phyloP scores from a whole-genome alignment of 1,284 basidiomycete genomes.

The Trichosporon ovoides region DNA sequence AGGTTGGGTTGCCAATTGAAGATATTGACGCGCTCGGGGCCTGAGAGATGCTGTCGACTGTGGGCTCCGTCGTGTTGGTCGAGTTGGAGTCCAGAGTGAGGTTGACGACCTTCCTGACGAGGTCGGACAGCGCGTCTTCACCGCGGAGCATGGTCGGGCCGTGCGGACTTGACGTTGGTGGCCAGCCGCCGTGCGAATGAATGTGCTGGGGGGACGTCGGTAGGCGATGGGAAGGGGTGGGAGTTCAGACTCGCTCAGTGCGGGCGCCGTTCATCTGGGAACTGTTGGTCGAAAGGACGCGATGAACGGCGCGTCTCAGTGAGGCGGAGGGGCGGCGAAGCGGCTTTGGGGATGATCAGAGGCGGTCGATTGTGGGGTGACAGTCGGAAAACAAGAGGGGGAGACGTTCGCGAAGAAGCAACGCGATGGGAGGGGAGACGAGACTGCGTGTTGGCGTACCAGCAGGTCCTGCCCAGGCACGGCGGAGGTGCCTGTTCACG shows the following conservation, averaged over 20 bases:
- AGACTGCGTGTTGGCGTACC: not conserved
- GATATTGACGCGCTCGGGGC: slow-evolving; percentile 1
- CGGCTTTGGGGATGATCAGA: not conserved
- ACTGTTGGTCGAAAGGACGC: not conserved
- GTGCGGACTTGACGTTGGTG: not conserved
- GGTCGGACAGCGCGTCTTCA: not conserved
- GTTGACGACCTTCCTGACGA: slow-evolving; percentile 3
- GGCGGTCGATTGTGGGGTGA: too few species aligned
- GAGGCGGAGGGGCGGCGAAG: not conserved
- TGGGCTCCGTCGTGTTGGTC: not conserved
- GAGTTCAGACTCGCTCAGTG: not conserved
- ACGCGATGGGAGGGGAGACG: not conserved
- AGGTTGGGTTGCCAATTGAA: not conserved
- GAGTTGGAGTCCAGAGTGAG: slow-evolving; percentile 3
- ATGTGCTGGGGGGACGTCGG: not conserved
- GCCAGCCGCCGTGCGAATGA: not conserved
- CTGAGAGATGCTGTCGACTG: slow-evolving; percentile 1
- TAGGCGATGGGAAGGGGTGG: too few species aligned
- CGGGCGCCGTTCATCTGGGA: slow-evolving; percentile 2
- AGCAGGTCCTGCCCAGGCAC: not conserved
- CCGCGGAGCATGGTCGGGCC: slow-evolving; percentile 1
- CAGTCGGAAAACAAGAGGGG: not conserved
- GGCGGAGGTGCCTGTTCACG: not conserved
- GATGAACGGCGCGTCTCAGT: not conserved
- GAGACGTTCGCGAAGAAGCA: not conserved